Percentiles rank a stretch among this genome's conserved stretches.
Evolutionary conservation across 2,329 filamentous ascomycete genomes (phyloP).

Genomic region (Cladosporium sp.): DNA sequence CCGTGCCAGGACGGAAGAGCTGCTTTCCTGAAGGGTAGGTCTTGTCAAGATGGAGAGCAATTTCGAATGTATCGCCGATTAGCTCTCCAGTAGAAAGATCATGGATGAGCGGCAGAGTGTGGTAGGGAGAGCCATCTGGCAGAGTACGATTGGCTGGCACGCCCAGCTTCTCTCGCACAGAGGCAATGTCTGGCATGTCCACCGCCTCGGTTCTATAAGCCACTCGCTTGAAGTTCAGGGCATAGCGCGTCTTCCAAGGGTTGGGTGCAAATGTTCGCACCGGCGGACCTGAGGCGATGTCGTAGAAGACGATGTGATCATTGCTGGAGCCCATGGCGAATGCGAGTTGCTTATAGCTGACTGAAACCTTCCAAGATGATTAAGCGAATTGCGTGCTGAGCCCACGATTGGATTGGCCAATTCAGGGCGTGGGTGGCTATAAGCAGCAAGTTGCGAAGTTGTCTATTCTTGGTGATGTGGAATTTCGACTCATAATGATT

Average conservation of each 20-base stretch:
- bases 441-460: too few relatives aligned
- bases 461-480: too few relatives aligned
- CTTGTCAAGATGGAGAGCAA: slow-evolving; percentile 56
- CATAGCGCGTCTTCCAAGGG: slow-evolving; percentile 49
- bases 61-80: slow-evolving; percentile 63
- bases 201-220: slow-evolving; percentile 52
- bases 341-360: background rate
- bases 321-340: background rate
- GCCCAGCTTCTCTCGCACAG: slow-evolving; percentile 45
- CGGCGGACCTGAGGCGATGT: slow-evolving; percentile 41
- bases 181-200: slow-evolving; percentile 48
- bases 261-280: slow-evolving; percentile 45
- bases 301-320: slow-evolving; percentile 44
- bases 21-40: slow-evolving; percentile 43
- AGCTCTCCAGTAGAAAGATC: slow-evolving; percentile 40
- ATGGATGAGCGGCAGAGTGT: slow-evolving; percentile 56
- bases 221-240: slow-evolving; percentile 48
- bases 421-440: too few relatives aligned
- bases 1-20: slow-evolving; percentile 45
- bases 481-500: too few relatives aligned
- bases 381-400: too few relatives aligned
- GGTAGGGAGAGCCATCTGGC: slow-evolving; percentile 54
- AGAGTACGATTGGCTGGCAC: slow-evolving; percentile 51
- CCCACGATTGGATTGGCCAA: too few relatives aligned
- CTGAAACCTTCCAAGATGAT: too few relatives aligned